phyloP scores from a whole-genome alignment of 2,329 filamentous ascomycete genomes.

The Herpotrichia juniperi region DNA sequence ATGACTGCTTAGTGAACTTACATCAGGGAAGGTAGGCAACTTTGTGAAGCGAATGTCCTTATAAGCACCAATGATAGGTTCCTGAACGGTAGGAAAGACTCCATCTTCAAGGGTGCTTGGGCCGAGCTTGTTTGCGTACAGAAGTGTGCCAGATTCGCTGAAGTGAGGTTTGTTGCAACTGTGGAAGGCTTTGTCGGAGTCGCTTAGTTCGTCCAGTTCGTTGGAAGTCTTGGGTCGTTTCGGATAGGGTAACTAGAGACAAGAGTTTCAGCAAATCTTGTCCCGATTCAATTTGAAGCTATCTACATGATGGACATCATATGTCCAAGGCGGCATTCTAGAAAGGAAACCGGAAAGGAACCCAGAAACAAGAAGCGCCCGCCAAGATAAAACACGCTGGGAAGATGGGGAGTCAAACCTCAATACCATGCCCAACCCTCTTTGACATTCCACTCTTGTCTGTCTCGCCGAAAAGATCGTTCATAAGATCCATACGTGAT shows the following conservation, averaged over 20 bases:
- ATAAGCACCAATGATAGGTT: conserved; percentile 66
- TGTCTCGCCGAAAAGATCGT: conserved; percentile 79
- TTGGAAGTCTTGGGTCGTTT: conserved; percentile 74
- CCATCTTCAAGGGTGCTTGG: conserved; percentile 52
- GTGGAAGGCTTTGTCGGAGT: conserved; percentile 71
- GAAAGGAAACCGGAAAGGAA: conserved; percentile 37
- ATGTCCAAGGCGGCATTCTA: conserved; percentile 37
- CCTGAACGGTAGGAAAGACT: conserved; percentile 60
- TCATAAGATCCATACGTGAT: conserved; percentile 95
- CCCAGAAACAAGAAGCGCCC: conserved; percentile 50
- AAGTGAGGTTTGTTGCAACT: conserved; percentile 79
- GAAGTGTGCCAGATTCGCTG: conserved; percentile 74
- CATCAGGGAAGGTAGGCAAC: conserved; percentile 58
- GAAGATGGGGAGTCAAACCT: conserved; percentile 77
- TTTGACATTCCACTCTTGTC: conserved; percentile 57
- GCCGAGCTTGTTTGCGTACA: conserved; percentile 62
- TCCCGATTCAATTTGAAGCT: conserved; percentile 49
- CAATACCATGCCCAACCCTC: conserved; percentile 69
- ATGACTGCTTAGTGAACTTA: conserved; percentile 32
- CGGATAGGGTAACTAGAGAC: conserved; percentile 81
- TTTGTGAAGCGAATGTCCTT: conserved; percentile 70
- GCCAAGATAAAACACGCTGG: conserved; percentile 39
- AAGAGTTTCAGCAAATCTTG: conserved; percentile 46
- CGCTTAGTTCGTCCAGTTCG: conserved; percentile 67
- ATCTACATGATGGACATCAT: conserved; percentile 47